A percentile compares a stretch with the other conserved stretches of the same genome.
phyloP scores from a whole-genome alignment of 495 filamentous ascomycete species.

The Xylaria telfairii region DNA sequence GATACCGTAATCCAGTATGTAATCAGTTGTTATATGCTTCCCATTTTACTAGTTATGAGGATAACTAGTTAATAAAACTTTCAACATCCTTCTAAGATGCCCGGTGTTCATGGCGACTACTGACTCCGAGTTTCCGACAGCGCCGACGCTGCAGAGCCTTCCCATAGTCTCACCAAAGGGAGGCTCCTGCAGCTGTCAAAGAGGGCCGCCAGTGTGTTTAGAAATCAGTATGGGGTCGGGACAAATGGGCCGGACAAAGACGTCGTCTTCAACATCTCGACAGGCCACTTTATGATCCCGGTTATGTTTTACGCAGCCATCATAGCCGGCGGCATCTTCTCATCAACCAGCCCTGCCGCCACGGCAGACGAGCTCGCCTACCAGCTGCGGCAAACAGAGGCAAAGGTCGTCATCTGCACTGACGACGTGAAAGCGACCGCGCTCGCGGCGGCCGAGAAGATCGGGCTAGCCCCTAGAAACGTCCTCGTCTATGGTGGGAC shows the following conservation, averaged over 20 bases:
- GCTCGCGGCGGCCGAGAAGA: conserved; percentile 63
- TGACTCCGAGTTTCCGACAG: conserved; percentile 41
- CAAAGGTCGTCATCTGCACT: conserved; percentile 62
- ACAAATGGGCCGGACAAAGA: conserved; percentile 53
- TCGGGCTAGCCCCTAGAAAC: conserved; percentile 54
- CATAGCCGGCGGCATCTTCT: conserved; percentile 58
- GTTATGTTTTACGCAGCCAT: conserved; percentile 56
- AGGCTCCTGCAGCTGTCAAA: conserved; percentile 50
- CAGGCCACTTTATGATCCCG: conserved; percentile 54
- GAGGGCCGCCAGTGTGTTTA: conserved; percentile 53
- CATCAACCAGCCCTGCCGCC: conserved; percentile 48
- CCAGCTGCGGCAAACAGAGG: conserved; percentile 51
- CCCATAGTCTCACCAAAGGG: conserved; percentile 54
- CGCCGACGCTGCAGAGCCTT: conserved; percentile 55
- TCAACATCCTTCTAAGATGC: background rate
- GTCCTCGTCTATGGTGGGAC: conserved; percentile 43
- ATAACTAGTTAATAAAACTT: too few relatives aligned
- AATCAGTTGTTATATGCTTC: background rate
- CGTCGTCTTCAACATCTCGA: conserved; percentile 56
- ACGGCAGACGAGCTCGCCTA: conserved; percentile 51
- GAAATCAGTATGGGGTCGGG: conserved; percentile 56
- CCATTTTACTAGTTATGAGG: background rate
- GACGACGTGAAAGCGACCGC: conserved; percentile 58
- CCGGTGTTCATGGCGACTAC: conserved; percentile 34
- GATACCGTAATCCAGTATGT: conserved; percentile 24